Conservation (phyloP, 805 yeast species). For the Candida bentonensis region DNA sequence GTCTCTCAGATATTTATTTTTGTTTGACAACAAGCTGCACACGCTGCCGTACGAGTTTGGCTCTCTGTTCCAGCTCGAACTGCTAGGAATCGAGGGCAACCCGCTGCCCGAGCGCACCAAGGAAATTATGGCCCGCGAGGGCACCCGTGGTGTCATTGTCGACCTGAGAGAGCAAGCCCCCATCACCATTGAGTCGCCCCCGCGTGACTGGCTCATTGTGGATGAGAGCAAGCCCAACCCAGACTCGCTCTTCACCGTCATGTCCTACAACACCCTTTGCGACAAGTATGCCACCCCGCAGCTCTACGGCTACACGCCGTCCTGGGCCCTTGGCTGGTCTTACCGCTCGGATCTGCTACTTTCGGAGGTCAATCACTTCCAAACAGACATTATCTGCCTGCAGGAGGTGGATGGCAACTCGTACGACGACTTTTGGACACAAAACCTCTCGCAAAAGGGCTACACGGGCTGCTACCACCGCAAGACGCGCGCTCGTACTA, state of each 20-base stretch:
- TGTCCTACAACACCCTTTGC: conserved; percentile 78
- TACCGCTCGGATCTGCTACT: conserved; percentile 67
- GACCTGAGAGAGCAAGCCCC: conserved; percentile 77
- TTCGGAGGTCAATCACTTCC: conserved; percentile 50
- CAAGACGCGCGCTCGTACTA: conserved; percentile 85
- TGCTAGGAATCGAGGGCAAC: conserved; percentile 89
- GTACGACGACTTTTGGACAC: conserved; percentile 76
- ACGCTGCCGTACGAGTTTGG: conserved; percentile 79
- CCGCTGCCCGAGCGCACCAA: conserved; percentile 56
- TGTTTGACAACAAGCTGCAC: conserved; percentile 73
- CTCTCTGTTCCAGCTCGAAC: conserved; percentile 64
- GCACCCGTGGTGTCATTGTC: conserved; percentile 70
- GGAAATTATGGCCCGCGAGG: conserved; percentile 59
- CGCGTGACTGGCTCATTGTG: conserved; percentile 72
- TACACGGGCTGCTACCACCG: conserved; percentile 73
- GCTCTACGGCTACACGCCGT: conserved; percentile 87
- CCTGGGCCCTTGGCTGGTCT: conserved; percentile 95
- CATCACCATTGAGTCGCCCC: conserved; percentile 45
- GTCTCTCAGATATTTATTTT: conserved; percentile 64
- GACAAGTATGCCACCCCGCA: conserved; percentile 90
- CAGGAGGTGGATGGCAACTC: conserved; percentile 91
- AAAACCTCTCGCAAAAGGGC: conserved; percentile 55
- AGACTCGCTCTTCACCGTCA: background rate
- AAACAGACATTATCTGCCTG: conserved; percentile 72
- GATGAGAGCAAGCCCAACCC: conserved; percentile 27